Base-by-base conservation (phyloP, 805 yeast genomes). In the Saturnispora bothae region DNA sequence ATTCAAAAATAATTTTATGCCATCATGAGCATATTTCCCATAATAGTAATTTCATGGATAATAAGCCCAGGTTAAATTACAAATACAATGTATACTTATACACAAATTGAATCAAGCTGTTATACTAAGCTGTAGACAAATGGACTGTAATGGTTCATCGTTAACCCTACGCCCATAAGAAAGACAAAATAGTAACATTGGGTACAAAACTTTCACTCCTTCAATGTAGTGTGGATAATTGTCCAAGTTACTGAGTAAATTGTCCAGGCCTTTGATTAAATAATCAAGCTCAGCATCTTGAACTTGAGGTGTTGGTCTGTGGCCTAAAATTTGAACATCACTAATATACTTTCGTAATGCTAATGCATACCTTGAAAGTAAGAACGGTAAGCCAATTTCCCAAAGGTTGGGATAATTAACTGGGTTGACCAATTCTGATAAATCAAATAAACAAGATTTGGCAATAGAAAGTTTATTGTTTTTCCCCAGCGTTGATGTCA, bases 301-400 rank as follows among this genome's bases (percentile, higher is more conserved):
- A 6, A 82, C 55, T 28, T 69, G 65, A 0, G 89, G 72, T 13
- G 82, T 61, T 1, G 96, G 96, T 37, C 70, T 70, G 22, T 56
- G 62, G 26, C 76, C 72, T 5, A 78, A 52, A 10, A 86, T 57
- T 23, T 66, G 69, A 36, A 68, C 71, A 45, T 82, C 86, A 13
- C 79, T 73, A 5, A 82, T 61, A 43, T 73, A 77, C 42, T 80
- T 71, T 39, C 80, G 65, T 31, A 88, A 57, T 0, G 74, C 68
- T 43, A 82, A 66, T 0, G 81, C 73, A 19, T 71, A 60, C 29
- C 95, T 64, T 15, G 76, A 64, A 0, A 73, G 56, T 23, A 83
- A 63, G 47, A 63, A 78, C 2, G 73, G 70, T 1, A 69, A 44
- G 3, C 71, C 43, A 2, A 54, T 44, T 2, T 46, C 48, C 4